Conservation (phyloP, 1,284 basidiomycete species). For the Marasmius tenuissimus region DNA sequence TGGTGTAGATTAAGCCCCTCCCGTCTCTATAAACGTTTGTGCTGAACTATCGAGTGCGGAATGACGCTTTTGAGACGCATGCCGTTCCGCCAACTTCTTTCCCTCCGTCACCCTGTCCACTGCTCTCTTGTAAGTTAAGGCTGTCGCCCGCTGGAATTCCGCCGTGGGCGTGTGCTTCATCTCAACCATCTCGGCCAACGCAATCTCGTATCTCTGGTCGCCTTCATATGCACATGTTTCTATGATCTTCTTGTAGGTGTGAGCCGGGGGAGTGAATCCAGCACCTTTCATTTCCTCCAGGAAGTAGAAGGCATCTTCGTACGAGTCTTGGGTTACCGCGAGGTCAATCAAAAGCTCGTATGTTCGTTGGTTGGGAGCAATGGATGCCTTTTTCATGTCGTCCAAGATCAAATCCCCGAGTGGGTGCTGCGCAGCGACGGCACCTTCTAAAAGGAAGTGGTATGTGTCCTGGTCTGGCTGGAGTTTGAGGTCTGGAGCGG, state of each 20-base stretch:
- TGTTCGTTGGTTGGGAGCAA: constrained; percentile 57
- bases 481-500: constrained; percentile 54
- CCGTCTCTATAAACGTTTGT: constrained; percentile 32
- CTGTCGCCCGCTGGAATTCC: constrained; percentile 1
- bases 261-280: constrained; percentile 50
- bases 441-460: constrained; percentile 69
- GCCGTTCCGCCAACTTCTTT: neutral
- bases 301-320: constrained; percentile 87
- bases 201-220: constrained; percentile 68
- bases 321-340: constrained; percentile 67
- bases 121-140: neutral
- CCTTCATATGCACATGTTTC: constrained; percentile 53
- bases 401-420: constrained; percentile 62
- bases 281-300: constrained; percentile 83
- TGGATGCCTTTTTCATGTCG: constrained; percentile 56
- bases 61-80: neutral
- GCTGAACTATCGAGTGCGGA: constrained; percentile 25
- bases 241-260: constrained; percentile 64
- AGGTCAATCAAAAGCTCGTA: constrained; percentile 70
- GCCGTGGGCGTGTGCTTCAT: constrained; percentile 17
- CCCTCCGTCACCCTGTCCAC: neutral
- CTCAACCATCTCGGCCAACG: constrained; percentile 69
- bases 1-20: constrained; percentile 18
- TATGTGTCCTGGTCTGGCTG: constrained; percentile 65
- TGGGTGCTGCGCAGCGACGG: constrained; percentile 53